Base-by-base conservation (phyloP, 768 basidiomycete genomes). In the Amylocystis lapponica region DNA sequence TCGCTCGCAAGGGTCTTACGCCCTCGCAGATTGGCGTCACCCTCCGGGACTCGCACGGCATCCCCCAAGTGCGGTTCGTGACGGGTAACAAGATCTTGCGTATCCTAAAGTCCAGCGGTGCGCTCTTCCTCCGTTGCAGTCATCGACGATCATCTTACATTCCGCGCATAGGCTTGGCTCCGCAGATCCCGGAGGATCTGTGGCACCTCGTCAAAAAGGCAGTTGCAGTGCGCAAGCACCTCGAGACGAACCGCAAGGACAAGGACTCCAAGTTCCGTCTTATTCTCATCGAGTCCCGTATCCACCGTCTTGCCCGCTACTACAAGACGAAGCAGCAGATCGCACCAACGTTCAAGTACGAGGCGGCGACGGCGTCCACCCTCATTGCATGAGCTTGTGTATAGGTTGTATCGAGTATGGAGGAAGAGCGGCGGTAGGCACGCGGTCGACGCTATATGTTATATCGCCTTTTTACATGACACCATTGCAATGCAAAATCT, bases 171-270 rank as follows among this genome's bases (percentile, higher is more conserved):
- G 93, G 90, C 71, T 87, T 98, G 72, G 93, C 84, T 66, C 93
- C 95, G 61, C 78, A 83, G 70, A 89, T 98, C 74, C 95, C 95
- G 58, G 95, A 99, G 81, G 95, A 96, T 79, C 86, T 97, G 51
- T 96, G 91, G 86, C 86, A 92, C 80, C 84, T 96, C 69, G 86
- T 98, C 81, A 97, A 97, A 84, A 99, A 97, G 83, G 95, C 95
- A 67, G 93, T 99, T 62, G 78, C 90, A 59, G 92, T 99, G 62
- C 92, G 94, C 71, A 98, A 97, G 78, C 95, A 98, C 71, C 81
- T 99, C 57, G 91, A 96, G 70, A 76, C 79, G 60, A 97, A 96
- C 86, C 84, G 95, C 66, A 95, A 94, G 69, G 95, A 99, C 80
- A 95, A 92, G 78, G 94, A 97, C 78, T 90, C 89, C 68, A 95